Percentiles rank a stretch among this genome's conserved stretches.
phyloP scores from a whole-genome alignment of 1,139 yeast genomes.

The Candida sp. region DNA sequence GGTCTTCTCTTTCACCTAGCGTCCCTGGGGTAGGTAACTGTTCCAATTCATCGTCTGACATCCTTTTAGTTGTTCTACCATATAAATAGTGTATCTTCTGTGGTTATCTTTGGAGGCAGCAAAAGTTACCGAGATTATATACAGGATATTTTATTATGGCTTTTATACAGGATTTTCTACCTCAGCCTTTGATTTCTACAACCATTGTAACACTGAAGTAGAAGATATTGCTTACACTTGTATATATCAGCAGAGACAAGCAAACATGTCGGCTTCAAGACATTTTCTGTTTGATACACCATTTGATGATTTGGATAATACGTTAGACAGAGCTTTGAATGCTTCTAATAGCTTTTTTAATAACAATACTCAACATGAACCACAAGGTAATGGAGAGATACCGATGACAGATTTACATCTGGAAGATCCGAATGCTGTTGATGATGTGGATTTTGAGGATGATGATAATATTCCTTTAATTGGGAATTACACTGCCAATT shows the following conservation, averaged over 20 bases:
- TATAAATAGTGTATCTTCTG: not conserved
- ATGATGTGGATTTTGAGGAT: constrained; percentile 8
- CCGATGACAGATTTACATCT: constrained; percentile 22
- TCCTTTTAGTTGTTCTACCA: not conserved
- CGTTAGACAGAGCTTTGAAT: constrained; percentile 41
- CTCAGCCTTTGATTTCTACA: not conserved
- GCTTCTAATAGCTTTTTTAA: constrained; percentile 29
- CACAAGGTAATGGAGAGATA: constrained; percentile 26
- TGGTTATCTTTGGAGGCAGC: not conserved
- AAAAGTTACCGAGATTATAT: not conserved
- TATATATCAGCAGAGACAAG: not conserved
- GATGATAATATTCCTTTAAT: constrained; percentile 31
- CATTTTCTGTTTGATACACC: constrained; percentile 22
- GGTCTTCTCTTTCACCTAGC: constrained; percentile 7
- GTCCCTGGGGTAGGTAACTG: constrained; percentile 9
- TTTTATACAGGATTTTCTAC: too few species aligned
- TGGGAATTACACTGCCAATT: constrained; percentile 10
- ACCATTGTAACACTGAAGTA: not conserved
- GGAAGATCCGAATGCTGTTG: constrained; percentile 2
- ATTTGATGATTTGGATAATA: constrained; percentile 42
- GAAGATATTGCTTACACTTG: too few species aligned
- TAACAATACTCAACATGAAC: constrained; percentile 16
- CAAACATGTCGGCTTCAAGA: constrained; percentile 11
- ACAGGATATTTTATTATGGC: not conserved
- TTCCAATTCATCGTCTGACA: constrained; percentile 12